These are phyloP conservation scores for Colletotrichum sublineola DNA, from an alignment of 2,329 filamentous ascomycete species.

Conservation along the genomic window DNA sequence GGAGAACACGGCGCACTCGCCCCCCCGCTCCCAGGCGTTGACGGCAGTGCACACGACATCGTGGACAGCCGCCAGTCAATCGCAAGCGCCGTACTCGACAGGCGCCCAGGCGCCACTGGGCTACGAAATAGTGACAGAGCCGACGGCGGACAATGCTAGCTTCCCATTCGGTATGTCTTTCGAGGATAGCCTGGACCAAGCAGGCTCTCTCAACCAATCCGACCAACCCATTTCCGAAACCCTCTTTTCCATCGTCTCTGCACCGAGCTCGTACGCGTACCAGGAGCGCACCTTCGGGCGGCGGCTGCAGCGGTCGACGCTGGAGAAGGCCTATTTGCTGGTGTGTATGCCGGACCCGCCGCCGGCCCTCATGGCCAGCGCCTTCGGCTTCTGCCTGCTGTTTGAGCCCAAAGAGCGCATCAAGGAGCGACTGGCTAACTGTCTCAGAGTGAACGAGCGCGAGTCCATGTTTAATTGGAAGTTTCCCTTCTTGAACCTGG, in stretches of 20 bases:
- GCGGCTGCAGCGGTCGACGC: conserved; percentile 74
- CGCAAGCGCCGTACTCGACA: neutral
- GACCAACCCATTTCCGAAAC: conserved; percentile 39
- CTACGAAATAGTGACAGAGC: conserved; percentile 65
- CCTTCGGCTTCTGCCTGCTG: conserved; percentile 78
- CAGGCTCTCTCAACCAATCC: conserved; percentile 6
- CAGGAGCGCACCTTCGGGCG: conserved; percentile 78
- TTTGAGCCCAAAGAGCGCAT: conserved; percentile 68
- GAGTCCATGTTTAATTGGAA: conserved; percentile 69
- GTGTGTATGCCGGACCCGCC: conserved; percentile 65
- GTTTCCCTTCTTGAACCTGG: conserved; percentile 74
- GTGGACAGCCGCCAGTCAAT: conserved; percentile 7
- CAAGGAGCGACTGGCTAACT: conserved; percentile 53
- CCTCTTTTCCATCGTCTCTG: conserved; percentile 54
- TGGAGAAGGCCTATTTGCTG: conserved; percentile 74
- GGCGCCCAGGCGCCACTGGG: conserved; percentile 18
- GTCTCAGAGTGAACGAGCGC: conserved; percentile 50
- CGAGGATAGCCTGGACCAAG: conserved; percentile 36
- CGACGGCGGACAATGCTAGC: conserved; percentile 66
- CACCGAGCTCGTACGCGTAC: conserved; percentile 69
- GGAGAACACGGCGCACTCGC: neutral
- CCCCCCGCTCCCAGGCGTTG: conserved; percentile 2
- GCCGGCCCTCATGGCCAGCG: conserved; percentile 62
- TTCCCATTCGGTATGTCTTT: conserved; percentile 59
- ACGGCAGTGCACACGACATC: conserved; percentile 31